Evolutionary conservation across 169 alveolate species (phyloP).

Genomic region (Plasmodium malariae): DNA sequence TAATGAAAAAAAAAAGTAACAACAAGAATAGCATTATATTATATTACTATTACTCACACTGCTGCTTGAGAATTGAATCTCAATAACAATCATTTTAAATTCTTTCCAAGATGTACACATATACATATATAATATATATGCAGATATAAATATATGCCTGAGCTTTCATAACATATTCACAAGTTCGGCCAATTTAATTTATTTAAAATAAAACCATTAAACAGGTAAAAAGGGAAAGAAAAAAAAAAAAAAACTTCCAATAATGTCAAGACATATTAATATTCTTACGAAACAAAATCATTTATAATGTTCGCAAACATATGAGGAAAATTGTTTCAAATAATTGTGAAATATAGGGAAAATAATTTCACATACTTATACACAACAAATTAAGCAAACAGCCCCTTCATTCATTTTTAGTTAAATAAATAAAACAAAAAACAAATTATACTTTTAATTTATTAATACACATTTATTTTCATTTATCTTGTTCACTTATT

Average conservation of each 20-base stretch:
- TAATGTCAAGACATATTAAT: not conserved
- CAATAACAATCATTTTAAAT: constrained; percentile 17
- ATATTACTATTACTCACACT: constrained; percentile 12
- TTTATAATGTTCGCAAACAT: not conserved
- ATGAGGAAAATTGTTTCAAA: too few relatives aligned
- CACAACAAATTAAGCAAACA: too few relatives aligned
- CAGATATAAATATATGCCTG: not conserved
- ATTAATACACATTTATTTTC: too few relatives aligned
- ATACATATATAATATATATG: not conserved
- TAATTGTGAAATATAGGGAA: too few relatives aligned
- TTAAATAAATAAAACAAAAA: too few relatives aligned
- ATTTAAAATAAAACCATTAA: not conserved
- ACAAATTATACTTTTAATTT: too few relatives aligned
- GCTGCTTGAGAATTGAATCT: constrained; percentile 10
- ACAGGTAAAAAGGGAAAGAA: constrained; percentile 4
- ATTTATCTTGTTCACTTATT: too few relatives aligned
- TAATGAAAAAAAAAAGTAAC: constrained; percentile 22
- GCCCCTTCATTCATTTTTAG: too few relatives aligned
- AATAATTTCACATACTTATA: too few relatives aligned
- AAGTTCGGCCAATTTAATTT: not conserved
- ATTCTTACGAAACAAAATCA: not conserved
- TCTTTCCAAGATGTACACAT: not conserved
- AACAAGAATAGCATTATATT: constrained; percentile 63
- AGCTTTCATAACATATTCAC: not conserved
- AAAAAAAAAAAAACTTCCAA: not conserved